Base-by-base conservation (phyloP, 345 rosid species). In the Pseudoturritis turrita region DNA sequence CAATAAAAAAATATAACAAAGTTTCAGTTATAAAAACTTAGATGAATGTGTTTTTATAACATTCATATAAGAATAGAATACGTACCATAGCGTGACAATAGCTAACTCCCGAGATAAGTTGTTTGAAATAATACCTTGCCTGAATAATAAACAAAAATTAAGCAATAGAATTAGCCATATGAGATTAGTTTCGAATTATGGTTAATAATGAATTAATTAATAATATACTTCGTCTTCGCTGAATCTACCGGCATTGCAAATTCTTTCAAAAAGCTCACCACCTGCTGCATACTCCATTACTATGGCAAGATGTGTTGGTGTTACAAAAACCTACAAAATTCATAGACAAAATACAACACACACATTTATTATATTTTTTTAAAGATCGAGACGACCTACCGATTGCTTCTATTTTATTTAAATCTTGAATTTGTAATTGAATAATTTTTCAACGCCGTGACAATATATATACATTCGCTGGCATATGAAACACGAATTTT, bases 221-320 rank as follows among this genome's bases (percentile, higher is more conserved):
- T 36, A 3, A 4, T 77, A 86, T 78, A 86, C 91, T 87, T 90
- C 96, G 63, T 89, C 96, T 75, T 88, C 97, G 26, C 94, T 77
- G 79, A 92, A 92, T 88, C 96, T 81, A 37, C 98, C 95, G 6
- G 91, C 91, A 73, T 29, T 89, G 75, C 95, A 89, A 61, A 88
- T 92, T 73, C 92, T 82, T 70, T 75, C 91, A 39, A 92, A 92
- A 29, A 92, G 89, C 68, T 92, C 98, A 39, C 98, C 98, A 2
- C 96, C 96, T 5, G 91, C 88, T 46, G 96, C 98, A 66, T 89
- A 89, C 68, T 92, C 98, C 96, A 89, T 88, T 64, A 87, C 96
- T 31, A 92, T 92, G 31, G 92, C 96, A 55, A 88, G 85, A 84
- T 92, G 95, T 31, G 95, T 92, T 51, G 92, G 85, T 25, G 96